Evolutionary conservation across 1,139 yeast species (phyloP), one percentile per base, ranked within the genome.

Genomic region (Suhomyces terraborum): DNA sequence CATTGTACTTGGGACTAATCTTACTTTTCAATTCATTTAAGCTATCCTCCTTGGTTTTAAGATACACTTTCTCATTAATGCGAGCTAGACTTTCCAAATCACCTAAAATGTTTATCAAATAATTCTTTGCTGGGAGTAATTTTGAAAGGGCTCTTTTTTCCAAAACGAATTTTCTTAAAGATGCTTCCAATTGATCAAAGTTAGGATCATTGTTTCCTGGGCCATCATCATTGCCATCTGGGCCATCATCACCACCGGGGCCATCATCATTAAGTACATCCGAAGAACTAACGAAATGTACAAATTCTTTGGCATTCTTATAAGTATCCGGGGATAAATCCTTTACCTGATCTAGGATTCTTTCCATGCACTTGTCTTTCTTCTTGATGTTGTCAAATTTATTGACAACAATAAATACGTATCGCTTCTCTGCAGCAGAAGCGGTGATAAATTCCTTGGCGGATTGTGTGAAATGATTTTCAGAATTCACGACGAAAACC

Each of bases 401-500:
- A 66, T 94, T 94, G 33, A 93, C 95, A 14, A 94, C 98, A 58
- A 94, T 89, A 58, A 94, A 94, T 38, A 93, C 88, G 49, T 89
- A 79, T 47, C 94, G 82, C 64, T 91, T 93, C 55, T 94, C 99
- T 40, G 84, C 83, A 1, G 96, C 93, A 2, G 97, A 96, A 30
- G 88, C 81, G 4, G 93, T 75, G 41, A 94, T 88, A 55, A 94
- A 94, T 56, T 94, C 98, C 54, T 88, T 86, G 1, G 98, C 98
- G 0, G 96, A 87, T 40, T 88, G 70, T 0, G 99, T 94, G 56
- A 94, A 86, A 60, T 93, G 98, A 55, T 94, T 94, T 57, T 91
- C 98, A 0, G 98, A 95, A 59, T 86, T 87, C 4, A 94, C 96
- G 4, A 94, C 98, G 68, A 94, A 94, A 0, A 94, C 93, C 7